Evolutionary conservation across 2,329 filamentous ascomycete species (phyloP).

Genomic region (Aulographum hederae): DNA sequence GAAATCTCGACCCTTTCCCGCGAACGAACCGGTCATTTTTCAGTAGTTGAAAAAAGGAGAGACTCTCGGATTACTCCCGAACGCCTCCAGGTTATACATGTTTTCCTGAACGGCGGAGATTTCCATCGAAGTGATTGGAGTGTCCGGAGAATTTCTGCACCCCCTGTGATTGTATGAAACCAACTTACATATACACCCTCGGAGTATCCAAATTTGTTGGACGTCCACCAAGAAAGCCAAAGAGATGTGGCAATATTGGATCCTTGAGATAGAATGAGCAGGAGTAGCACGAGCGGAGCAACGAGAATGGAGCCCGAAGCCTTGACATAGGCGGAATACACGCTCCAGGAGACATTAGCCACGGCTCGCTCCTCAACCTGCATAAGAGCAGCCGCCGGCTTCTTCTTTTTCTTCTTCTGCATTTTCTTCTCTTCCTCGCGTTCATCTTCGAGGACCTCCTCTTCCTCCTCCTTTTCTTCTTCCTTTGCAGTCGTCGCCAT

Average conservation of each 20-base stretch:
- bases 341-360: slow-evolving; percentile 58
- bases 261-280: slow-evolving; percentile 58
- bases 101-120: too few relatives aligned
- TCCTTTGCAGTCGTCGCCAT: slow-evolving; percentile 65
- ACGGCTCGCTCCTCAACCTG: slow-evolving; percentile 55
- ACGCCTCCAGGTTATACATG: too few relatives aligned
- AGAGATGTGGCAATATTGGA: slow-evolving; percentile 75
- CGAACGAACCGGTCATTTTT: too few relatives aligned
- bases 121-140: too few relatives aligned
- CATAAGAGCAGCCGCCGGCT: slow-evolving; percentile 45
- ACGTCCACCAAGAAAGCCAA: slow-evolving; percentile 92
- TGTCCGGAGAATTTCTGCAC: too few relatives aligned
- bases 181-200: slow-evolving; percentile 54
- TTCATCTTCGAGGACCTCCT: slow-evolving; percentile 31
- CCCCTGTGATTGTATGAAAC: too few relatives aligned
- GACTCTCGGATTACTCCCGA: too few relatives aligned
- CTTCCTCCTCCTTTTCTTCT: slow-evolving; percentile 26
- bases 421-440: slow-evolving; percentile 38
- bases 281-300: slow-evolving; percentile 41
- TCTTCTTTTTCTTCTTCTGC: slow-evolving; percentile 34
- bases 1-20: too few relatives aligned
- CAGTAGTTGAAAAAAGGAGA: too few relatives aligned
- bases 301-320: slow-evolving; percentile 57
- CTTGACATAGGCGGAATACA: slow-evolving; percentile 60
- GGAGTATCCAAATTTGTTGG: slow-evolving; percentile 50